phyloP scores from a whole-genome alignment of 768 basidiomycete genomes.

The Russula sp. region DNA sequence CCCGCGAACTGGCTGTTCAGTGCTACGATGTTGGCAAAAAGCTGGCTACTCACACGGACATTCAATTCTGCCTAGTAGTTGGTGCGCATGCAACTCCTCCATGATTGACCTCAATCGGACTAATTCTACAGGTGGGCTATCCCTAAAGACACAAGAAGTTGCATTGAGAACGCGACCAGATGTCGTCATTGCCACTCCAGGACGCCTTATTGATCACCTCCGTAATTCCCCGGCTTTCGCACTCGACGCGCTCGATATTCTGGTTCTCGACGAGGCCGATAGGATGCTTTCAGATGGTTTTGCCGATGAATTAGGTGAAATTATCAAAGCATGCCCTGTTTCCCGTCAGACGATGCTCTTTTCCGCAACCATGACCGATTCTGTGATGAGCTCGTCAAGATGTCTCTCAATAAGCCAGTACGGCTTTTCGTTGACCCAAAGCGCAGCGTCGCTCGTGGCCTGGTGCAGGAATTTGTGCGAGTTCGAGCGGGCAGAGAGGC shows the following conservation, averaged over 20 bases:
- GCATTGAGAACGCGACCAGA: slow-evolving; percentile 86
- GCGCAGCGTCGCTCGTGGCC: slow-evolving; percentile 75
- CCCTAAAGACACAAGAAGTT: slow-evolving; percentile 87
- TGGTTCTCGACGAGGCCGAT: slow-evolving; percentile 97
- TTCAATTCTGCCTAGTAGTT: slow-evolving; percentile 87
- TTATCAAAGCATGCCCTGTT: slow-evolving; percentile 82
- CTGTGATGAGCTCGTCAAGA: slow-evolving; percentile 90
- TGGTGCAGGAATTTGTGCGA: slow-evolving; percentile 93
- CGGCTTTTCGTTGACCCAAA: slow-evolving; percentile 95
- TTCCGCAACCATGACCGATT: slow-evolving; percentile 98
- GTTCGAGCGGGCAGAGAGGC: slow-evolving; percentile 77
- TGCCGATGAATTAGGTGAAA: slow-evolving; percentile 90
- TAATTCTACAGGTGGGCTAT: slow-evolving; percentile 70
- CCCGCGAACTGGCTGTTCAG: slow-evolving; percentile 93
- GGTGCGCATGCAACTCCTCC: slow-evolving; percentile 47
- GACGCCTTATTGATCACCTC: slow-evolving; percentile 93
- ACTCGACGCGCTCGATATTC: slow-evolving; percentile 86
- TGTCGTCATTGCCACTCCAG: slow-evolving; percentile 90
- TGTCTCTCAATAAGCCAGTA: slow-evolving; percentile 91
- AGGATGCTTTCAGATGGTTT: slow-evolving; percentile 96
- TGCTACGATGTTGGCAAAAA: slow-evolving; percentile 90
- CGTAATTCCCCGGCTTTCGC: slow-evolving; percentile 93
- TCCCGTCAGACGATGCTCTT: slow-evolving; percentile 98
- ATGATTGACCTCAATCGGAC: slow-evolving; percentile 22
- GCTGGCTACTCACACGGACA: slow-evolving; percentile 82